Conservation (phyloP, 2,329 filamentous ascomycete genomes). For the Drechslerella dactyloides region DNA sequence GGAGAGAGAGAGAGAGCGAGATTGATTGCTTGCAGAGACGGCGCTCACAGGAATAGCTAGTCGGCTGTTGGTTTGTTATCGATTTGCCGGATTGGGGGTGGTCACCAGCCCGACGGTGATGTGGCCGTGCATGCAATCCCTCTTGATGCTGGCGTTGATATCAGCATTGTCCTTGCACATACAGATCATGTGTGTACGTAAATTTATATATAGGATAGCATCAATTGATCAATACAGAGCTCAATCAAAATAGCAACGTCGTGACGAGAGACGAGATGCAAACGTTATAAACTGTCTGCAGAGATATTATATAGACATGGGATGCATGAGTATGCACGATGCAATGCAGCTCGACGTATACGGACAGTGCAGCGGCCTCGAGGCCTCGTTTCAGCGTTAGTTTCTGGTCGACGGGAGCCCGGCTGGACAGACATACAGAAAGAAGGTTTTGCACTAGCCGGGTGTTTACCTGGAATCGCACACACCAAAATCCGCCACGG, state of each 20-base stretch:
- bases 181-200: no score
- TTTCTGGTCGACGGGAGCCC: not conserved
- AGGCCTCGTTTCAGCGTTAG: not conserved
- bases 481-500: not conserved
- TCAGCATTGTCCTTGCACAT: not conserved
- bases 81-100: conserved; percentile 40
- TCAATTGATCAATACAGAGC: no score
- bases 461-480: not conserved
- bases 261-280: no score
- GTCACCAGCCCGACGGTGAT: not conserved
- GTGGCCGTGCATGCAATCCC: not conserved
- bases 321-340: not conserved
- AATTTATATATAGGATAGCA: no score
- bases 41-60: conserved; percentile 4
- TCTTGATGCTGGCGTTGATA: not conserved
- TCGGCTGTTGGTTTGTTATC: conserved; percentile 8
- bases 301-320: not conserved
- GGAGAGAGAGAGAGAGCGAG: no score
- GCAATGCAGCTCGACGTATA: conserved; percentile 10
- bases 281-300: not conserved
- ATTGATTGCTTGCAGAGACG: no score
- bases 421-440: not conserved
- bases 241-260: not conserved
- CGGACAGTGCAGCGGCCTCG: not conserved
- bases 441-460: not conserved